Percentiles rank a stretch among this genome's conserved stretches.
phyloP scores from a whole-genome alignment of 2,329 filamentous ascomycete species.

The Colletotrichum melonis region DNA sequence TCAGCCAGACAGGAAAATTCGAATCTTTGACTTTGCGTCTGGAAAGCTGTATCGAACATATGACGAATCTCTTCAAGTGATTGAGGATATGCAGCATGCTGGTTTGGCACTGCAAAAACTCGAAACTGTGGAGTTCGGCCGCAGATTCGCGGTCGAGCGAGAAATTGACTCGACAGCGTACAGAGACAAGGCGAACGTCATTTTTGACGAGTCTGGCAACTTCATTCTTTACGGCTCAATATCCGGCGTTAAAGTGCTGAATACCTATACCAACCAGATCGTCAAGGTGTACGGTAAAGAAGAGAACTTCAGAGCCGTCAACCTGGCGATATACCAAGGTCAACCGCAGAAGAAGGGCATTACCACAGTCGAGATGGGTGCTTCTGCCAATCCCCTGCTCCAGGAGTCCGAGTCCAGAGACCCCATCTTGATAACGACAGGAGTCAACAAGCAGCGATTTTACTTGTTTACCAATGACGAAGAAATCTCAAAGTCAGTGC shows the following conservation, averaged over 20 bases:
- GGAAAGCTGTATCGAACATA: conserved; percentile 93
- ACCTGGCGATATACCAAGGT: conserved; percentile 91
- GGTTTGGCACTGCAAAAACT: conserved; percentile 84
- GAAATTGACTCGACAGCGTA: conserved; percentile 81
- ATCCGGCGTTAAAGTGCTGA: conserved; percentile 92
- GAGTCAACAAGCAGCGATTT: conserved; percentile 88
- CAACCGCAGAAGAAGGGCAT: conserved; percentile 94
- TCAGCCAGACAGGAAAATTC: conserved; percentile 91
- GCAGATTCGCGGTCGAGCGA: conserved; percentile 85
- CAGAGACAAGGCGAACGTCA: conserved; percentile 81
- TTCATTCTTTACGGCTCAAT: conserved; percentile 96
- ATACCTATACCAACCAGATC: conserved; percentile 93
- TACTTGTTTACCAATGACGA: conserved; percentile 98
- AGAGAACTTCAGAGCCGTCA: conserved; percentile 85
- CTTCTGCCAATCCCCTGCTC: conserved; percentile 90
- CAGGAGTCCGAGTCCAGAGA: conserved; percentile 92
- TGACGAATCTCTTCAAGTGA: conserved; percentile 90
- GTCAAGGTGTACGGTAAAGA: conserved; percentile 92
- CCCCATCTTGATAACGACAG: conserved; percentile 88
- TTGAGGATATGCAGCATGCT: conserved; percentile 96
- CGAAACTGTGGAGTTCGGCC: conserved; percentile 92
- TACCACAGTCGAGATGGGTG: conserved; percentile 96
- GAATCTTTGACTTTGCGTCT: conserved; percentile 91
- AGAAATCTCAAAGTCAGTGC: conserved; percentile 82
- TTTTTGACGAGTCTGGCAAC: conserved; percentile 95